Percentiles rank a stretch among this genome's conserved stretches.
Evolutionary conservation across 495 filamentous ascomycete species (phyloP).

Genomic region (Corynascus novoguineensis): DNA sequence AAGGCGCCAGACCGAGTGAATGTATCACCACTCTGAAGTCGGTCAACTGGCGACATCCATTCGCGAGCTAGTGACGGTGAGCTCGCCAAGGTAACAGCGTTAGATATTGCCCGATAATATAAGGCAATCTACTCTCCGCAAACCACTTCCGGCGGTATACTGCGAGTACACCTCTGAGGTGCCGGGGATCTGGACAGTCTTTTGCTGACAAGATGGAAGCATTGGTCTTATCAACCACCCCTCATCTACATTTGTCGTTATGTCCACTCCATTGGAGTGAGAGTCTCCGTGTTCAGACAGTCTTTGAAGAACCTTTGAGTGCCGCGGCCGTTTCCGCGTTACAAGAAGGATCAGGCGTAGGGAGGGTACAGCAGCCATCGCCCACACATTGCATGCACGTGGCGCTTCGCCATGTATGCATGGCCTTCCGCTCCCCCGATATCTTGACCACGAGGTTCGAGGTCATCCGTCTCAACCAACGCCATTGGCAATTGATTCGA

Average conservation of each 20-base stretch:
- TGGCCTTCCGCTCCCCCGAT: constrained; percentile 23
- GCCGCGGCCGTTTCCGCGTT: constrained; percentile 7
- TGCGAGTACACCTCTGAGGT: constrained; percentile 8
- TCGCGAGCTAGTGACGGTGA: not conserved
- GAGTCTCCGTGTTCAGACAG: no score
- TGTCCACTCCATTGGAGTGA: no score
- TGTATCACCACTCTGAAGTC: not conserved
- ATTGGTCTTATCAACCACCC: not conserved
- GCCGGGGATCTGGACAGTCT: not conserved
- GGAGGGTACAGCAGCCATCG: constrained; percentile 10
- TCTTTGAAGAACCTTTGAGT: no score
- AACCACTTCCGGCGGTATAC: constrained; percentile 28
- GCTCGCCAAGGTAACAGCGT: constrained; percentile 8
- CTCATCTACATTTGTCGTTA: no score
- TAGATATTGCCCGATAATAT: constrained; percentile 27
- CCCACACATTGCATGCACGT: constrained; percentile 24
- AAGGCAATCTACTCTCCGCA: constrained; percentile 25
- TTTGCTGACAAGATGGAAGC: not conserved
- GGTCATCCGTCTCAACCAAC: not conserved
- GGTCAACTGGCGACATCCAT: constrained; percentile 3
- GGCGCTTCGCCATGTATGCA: constrained; percentile 23
- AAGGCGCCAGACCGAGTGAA: no score
- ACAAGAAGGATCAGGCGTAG: constrained; percentile 11
- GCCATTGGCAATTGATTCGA: constrained; percentile 13
- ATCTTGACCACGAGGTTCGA: constrained; percentile 16